Evolutionary conservation across 2,329 filamentous ascomycete genomes (phyloP).

Genomic region (Intubia oerlemansii): DNA sequence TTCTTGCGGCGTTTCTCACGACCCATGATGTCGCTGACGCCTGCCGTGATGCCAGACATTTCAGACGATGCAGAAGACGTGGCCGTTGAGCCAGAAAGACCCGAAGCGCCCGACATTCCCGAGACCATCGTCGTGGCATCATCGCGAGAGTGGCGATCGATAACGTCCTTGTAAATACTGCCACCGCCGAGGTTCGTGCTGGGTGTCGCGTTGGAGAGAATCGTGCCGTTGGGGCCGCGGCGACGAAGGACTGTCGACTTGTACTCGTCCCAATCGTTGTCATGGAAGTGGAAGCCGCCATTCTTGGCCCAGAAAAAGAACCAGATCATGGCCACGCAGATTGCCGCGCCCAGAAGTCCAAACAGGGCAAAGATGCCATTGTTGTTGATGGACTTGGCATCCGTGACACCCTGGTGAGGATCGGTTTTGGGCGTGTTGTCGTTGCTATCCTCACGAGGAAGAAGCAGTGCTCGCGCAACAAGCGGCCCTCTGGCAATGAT

Average conservation of each 20-base stretch:
- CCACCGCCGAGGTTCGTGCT: slow-evolving; percentile 74
- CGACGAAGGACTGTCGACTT: slow-evolving; percentile 82
- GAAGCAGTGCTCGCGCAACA: slow-evolving; percentile 20
- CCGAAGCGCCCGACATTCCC: slow-evolving; percentile 5
- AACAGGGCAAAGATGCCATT: slow-evolving; percentile 68
- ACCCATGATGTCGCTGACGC: slow-evolving; percentile 31
- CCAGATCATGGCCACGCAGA: slow-evolving; percentile 66
- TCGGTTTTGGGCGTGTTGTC: slow-evolving; percentile 14
- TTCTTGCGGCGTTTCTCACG: slow-evolving; percentile 30
- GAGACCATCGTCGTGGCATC: slow-evolving; percentile 16
- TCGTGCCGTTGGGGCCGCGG: slow-evolving; percentile 72
- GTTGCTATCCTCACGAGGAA: slow-evolving; percentile 16
- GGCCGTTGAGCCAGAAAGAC: slow-evolving; percentile 3
- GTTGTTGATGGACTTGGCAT: slow-evolving; percentile 37
- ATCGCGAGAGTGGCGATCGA: slow-evolving; percentile 20
- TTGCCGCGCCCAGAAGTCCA: slow-evolving; percentile 55
- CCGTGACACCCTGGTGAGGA: slow-evolving; percentile 26
- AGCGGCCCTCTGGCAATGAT: slow-evolving; percentile 19
- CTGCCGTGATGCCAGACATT: slow-evolving; percentile 34
- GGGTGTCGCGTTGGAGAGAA: slow-evolving; percentile 62
- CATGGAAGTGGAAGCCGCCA: slow-evolving; percentile 70
- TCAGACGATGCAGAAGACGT: slow-evolving; percentile 7
- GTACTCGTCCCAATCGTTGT: slow-evolving; percentile 95
- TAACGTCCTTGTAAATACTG: slow-evolving; percentile 58
- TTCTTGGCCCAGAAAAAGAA: slow-evolving; percentile 99